A percentile compares a stretch with the other conserved stretches of the same genome.
phyloP scores from a whole-genome alignment of 345 rosid species.

The Gynandropsis gynandra region DNA sequence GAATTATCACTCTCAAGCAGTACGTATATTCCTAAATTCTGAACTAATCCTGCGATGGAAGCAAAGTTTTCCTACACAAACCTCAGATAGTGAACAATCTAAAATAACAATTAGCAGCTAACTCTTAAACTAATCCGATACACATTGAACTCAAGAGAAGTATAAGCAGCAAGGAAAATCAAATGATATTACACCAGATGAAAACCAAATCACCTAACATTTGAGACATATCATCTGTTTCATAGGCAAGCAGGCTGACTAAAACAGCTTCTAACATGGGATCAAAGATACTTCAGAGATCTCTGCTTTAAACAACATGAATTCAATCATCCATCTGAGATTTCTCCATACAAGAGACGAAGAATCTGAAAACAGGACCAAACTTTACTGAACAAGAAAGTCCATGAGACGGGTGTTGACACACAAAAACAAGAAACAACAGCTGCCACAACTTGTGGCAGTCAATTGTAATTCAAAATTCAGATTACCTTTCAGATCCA shows the following conservation, averaged over 20 bases:
- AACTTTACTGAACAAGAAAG: slow-evolving; percentile 13
- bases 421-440: neutral
- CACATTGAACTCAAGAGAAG: neutral
- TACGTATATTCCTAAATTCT: slow-evolving; percentile 5
- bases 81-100: neutral
- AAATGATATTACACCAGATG: neutral
- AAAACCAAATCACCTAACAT: no score
- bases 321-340: neutral
- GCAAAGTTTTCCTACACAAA: neutral
- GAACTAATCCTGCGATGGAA: slow-evolving; percentile 33
- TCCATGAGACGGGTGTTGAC: neutral
- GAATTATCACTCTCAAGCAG: slow-evolving; percentile 21
- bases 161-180: neutral
- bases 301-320: neutral
- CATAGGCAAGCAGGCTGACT: no score
- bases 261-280: no score
- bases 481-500: no score
- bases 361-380: slow-evolving; percentile 2
- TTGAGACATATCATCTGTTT: no score
- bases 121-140: neutral
- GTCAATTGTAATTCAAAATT: no score
- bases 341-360: neutral
- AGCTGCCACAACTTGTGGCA: no score
- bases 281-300: no score
- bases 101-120: neutral